Percentiles rank a stretch among this genome's conserved stretches.
Conservation (phyloP, 73 alveolate genomes). For the Paraurostyla sp. region DNA sequence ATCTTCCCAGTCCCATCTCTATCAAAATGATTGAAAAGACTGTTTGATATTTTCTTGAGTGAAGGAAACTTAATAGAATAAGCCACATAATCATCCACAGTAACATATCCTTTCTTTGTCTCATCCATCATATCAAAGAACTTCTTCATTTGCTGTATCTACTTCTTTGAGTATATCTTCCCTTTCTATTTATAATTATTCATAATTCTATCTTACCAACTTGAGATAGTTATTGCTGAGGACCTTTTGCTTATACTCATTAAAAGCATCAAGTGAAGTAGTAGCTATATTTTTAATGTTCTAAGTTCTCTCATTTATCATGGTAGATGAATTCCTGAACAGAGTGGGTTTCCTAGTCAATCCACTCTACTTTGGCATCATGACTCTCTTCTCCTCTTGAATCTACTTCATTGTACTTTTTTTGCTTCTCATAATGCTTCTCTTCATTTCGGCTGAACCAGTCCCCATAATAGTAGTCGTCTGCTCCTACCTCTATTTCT, state of each 20-base stretch:
- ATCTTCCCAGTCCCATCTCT: background rate
- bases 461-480: too few species aligned
- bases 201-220: background rate
- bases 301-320: background rate
- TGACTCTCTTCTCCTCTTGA: background rate
- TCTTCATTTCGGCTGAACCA: background rate
- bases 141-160: background rate
- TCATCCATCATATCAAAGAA: slow-evolving; percentile 2
- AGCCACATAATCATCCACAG: background rate
- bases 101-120: background rate
- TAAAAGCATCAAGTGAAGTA: background rate
- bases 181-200: background rate
- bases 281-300: too few species aligned
- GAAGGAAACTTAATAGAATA: background rate
- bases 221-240: background rate
- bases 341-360: background rate
- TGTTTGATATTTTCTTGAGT: background rate
- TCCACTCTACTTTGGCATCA: background rate
- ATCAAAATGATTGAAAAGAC: background rate
- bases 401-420: too few species aligned
- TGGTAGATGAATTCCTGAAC: background rate
- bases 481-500: too few species aligned
- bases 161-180: background rate
- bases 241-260: background rate
- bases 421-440: background rate